phyloP scores from a whole-genome alignment of 2,329 filamentous ascomycete genomes.

The Cladosporium oxysporum region DNA sequence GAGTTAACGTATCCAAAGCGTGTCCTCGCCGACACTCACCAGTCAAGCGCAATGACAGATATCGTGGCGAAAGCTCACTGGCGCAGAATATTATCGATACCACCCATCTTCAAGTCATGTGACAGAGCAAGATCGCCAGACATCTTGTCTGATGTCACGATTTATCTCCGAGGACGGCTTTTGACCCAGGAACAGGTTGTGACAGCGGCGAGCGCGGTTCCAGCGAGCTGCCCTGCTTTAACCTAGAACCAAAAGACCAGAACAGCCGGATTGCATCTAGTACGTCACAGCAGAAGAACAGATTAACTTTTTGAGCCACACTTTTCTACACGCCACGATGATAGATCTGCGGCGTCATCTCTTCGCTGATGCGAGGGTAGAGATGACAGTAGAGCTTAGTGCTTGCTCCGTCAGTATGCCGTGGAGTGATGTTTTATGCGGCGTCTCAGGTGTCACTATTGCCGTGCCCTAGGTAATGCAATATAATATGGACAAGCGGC shows the following conservation, averaged over 20 bases:
- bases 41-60: background rate
- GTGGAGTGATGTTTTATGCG: background rate
- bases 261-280: background rate
- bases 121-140: background rate
- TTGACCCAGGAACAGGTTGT: background rate
- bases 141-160: background rate
- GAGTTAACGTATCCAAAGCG: too few species aligned
- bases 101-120: background rate
- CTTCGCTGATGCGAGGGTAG: background rate
- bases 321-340: conserved; percentile 2
- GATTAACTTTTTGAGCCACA: conserved; percentile 6
- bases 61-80: background rate
- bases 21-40: background rate
- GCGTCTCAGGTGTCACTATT: background rate
- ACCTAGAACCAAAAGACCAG: background rate
- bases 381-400: background rate
- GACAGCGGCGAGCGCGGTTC: background rate
- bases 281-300: conserved; percentile 2
- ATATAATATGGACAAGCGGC: background rate
- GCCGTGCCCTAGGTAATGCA: background rate
- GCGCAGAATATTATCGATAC: background rate
- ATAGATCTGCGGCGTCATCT: background rate
- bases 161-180: background rate
- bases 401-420: background rate
- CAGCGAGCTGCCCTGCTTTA: background rate